These are phyloP conservation scores for Saccharomyces pastorianus DNA, from an alignment of 1,139 yeast genomes.

Conservation along the genomic window DNA sequence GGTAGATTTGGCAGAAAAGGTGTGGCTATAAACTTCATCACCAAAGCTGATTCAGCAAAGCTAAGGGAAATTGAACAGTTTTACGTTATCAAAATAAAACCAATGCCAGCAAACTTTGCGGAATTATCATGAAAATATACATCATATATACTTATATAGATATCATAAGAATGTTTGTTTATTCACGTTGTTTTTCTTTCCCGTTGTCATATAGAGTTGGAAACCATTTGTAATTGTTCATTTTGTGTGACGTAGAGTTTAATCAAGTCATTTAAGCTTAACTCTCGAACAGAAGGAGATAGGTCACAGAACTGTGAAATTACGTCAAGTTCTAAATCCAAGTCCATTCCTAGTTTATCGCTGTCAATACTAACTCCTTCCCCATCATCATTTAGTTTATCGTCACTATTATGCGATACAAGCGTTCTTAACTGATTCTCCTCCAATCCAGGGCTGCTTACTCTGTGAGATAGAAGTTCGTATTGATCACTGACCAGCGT, in stretches of 20 bases:
- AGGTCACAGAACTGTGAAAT: slow-evolving; percentile 26
- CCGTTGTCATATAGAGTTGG: not conserved
- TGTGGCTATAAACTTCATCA: slow-evolving; percentile 81
- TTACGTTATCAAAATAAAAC: slow-evolving; percentile 70
- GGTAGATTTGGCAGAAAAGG: slow-evolving; percentile 97
- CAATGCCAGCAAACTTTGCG: slow-evolving; percentile 76
- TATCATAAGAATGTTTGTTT: not conserved
- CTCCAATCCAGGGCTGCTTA: not conserved
- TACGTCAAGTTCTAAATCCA: slow-evolving; percentile 27
- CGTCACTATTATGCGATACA: not conserved
- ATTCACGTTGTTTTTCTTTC: not conserved
- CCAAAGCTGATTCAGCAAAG: slow-evolving; percentile 53
- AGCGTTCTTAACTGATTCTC: not conserved
- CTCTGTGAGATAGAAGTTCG: slow-evolving; percentile 23
- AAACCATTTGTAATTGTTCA: slow-evolving; percentile 28
- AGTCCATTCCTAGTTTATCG: slow-evolving; percentile 2
- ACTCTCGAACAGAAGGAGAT: slow-evolving; percentile 8
- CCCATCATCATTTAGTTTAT: slow-evolving; percentile 5
- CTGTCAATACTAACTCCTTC: slow-evolving; percentile 1
- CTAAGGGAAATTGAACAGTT: slow-evolving; percentile 66
- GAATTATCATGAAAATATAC: slow-evolving; percentile 26
- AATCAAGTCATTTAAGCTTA: slow-evolving; percentile 30
- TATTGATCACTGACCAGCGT: slow-evolving; percentile 29
- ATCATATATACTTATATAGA: not conserved
- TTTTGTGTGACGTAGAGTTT: slow-evolving; percentile 33